Percentiles rank a stretch among this genome's conserved stretches.
These are phyloP conservation scores for Anthostomella pinea DNA, from an alignment of 2,329 filamentous ascomycete genomes.

Conservation along the genomic window DNA sequence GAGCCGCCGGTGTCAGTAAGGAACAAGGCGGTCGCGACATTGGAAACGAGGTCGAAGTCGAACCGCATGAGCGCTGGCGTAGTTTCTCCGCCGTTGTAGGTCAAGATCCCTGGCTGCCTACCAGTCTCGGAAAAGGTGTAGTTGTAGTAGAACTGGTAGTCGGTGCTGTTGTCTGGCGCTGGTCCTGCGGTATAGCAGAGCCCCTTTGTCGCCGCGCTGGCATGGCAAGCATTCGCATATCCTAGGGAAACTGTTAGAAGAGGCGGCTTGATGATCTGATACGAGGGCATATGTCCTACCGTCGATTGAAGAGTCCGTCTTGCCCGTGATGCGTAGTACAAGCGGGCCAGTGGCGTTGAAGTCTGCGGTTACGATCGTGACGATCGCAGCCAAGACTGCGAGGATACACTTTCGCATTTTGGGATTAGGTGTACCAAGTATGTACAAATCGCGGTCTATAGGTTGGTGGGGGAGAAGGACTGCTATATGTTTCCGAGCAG, in stretches of 20 bases:
- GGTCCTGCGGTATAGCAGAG: conserved; percentile 22
- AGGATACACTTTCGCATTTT: conserved; percentile 4
- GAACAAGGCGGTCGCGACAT: conserved; percentile 21
- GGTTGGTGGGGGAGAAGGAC: background rate
- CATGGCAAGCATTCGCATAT: conserved; percentile 22
- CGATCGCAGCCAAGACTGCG: conserved; percentile 13
- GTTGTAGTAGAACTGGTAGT: conserved; percentile 24
- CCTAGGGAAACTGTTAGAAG: conserved; percentile 9
- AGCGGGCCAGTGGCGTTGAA: conserved; percentile 22
- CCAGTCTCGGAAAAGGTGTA: no score
- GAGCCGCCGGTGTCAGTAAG: conserved; percentile 10
- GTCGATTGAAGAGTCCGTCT: conserved; percentile 18
- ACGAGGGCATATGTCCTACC: conserved; percentile 19
- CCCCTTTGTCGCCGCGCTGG: conserved; percentile 22
- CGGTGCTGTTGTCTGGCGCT: conserved; percentile 6
- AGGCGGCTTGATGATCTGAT: no score
- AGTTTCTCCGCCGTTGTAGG: conserved; percentile 12
- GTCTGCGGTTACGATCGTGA: conserved; percentile 15
- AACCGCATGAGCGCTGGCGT: conserved; percentile 14
- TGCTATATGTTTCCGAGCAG: background rate
- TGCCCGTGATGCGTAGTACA: conserved; percentile 21
- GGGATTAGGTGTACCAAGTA: no score
- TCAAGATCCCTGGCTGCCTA: conserved; percentile 17
- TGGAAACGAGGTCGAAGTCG: conserved; percentile 14
- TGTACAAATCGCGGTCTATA: no score